phyloP scores from a whole-genome alignment of 108 stramenopile genomes.

The Pinguiococcus pyrenoidosus region DNA sequence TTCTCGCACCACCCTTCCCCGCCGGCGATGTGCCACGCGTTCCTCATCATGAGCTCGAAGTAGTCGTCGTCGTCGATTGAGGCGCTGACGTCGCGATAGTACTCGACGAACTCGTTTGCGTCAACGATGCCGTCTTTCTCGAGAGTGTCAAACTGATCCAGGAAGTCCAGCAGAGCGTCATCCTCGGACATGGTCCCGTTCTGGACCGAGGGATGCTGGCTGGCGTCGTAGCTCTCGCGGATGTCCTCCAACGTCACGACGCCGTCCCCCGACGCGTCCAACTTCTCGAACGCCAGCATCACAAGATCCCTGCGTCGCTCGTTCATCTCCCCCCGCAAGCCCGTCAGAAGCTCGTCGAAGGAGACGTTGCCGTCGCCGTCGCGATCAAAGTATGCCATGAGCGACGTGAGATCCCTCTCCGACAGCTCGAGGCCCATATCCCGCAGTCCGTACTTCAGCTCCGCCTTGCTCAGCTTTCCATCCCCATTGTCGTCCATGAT shows the following conservation, averaged over 20 bases:
- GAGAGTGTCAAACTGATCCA: slow-evolving; percentile 36
- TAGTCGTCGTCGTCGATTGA: slow-evolving; percentile 46
- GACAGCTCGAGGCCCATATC: slow-evolving; percentile 17
- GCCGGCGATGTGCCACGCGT: slow-evolving; percentile 38
- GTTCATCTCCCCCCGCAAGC: slow-evolving; percentile 35
- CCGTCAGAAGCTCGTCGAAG: slow-evolving; percentile 30
- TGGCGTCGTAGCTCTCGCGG: slow-evolving; percentile 26
- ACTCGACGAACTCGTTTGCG: slow-evolving; percentile 39
- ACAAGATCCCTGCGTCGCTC: slow-evolving; percentile 27
- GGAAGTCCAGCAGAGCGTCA: slow-evolving; percentile 35
- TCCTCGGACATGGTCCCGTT: slow-evolving; percentile 21
- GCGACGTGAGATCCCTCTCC: slow-evolving; percentile 12
- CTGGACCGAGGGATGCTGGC: slow-evolving; percentile 39
- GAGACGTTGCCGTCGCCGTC: slow-evolving; percentile 12
- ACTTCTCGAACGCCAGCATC: slow-evolving; percentile 30
- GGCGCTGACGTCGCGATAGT: slow-evolving; percentile 42
- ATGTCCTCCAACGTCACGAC: slow-evolving; percentile 28
- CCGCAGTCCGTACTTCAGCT: slow-evolving; percentile 30
- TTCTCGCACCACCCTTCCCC: slow-evolving; percentile 30
- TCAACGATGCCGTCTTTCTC: slow-evolving; percentile 42
- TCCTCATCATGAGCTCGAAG: slow-evolving; percentile 54
- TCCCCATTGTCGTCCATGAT: slow-evolving; percentile 32
- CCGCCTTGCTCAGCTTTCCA: slow-evolving; percentile 5
- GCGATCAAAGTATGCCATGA: slow-evolving; percentile 29
- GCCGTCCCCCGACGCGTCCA: slow-evolving; percentile 30